phyloP scores from a whole-genome alignment of 75 land plant species.

The Pinus albicaulis region DNA sequence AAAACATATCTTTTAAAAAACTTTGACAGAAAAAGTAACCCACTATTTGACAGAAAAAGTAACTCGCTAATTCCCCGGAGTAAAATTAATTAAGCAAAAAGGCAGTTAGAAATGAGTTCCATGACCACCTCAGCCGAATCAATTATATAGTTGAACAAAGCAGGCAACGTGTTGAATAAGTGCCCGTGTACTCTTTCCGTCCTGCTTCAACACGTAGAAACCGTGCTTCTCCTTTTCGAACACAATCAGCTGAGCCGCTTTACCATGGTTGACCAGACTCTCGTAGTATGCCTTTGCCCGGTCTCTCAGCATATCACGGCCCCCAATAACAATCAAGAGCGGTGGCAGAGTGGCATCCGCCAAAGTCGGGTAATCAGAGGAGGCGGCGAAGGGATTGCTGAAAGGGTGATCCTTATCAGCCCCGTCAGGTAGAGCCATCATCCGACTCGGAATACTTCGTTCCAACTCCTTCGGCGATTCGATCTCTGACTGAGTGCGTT shows the following conservation, averaged over 20 bases:
- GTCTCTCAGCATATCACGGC: background rate
- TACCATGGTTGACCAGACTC: background rate
- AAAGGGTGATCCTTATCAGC: background rate
- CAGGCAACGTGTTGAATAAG: background rate
- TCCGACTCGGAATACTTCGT: too few relatives aligned
- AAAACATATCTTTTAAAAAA: too few relatives aligned
- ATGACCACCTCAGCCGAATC: too few relatives aligned
- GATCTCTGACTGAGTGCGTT: background rate
- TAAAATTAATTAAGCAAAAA: too few relatives aligned
- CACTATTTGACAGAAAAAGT: too few relatives aligned
- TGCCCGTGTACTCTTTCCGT: background rate
- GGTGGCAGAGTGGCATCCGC: background rate
- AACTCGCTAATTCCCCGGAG: too few relatives aligned
- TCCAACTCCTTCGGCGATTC: background rate
- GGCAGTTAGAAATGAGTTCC: too few relatives aligned
- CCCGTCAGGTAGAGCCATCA: background rate
- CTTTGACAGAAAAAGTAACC: too few relatives aligned
- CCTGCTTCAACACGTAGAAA: background rate
- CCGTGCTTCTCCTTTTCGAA: background rate
- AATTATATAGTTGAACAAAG: background rate
- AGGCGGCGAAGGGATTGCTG: background rate
- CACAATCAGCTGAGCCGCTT: background rate
- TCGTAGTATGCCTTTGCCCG: background rate
- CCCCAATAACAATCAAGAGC: constrained; percentile 1
- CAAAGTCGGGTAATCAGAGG: background rate